These are phyloP conservation scores for Populus hybrid DNA, from an alignment of 441 rosid species.

Conservation along the genomic window DNA sequence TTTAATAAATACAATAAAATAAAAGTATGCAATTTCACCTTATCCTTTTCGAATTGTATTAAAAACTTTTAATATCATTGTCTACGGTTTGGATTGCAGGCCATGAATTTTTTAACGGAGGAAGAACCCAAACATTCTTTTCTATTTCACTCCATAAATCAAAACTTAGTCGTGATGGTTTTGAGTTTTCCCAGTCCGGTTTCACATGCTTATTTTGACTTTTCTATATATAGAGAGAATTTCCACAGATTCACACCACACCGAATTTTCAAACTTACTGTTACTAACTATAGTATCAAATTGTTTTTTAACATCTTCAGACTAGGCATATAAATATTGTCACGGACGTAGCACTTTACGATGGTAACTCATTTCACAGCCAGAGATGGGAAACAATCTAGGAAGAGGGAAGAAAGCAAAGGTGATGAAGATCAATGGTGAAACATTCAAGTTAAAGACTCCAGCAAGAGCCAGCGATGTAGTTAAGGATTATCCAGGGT, in stretches of 20 bases:
- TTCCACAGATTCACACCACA: slow-evolving; percentile 30
- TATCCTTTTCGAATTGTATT: too few relatives aligned
- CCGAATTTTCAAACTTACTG: not conserved
- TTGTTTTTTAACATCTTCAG: not conserved
- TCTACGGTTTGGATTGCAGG: too few relatives aligned
- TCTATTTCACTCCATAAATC: not conserved
- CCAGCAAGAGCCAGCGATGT: slow-evolving; percentile 68
- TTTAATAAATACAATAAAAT: too few relatives aligned
- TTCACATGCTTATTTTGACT: slow-evolving; percentile 12
- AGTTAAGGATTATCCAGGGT: slow-evolving; percentile 59
- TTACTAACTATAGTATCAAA: not conserved
- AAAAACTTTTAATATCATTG: too few relatives aligned
- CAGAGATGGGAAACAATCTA: slow-evolving; percentile 70
- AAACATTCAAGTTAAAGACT: slow-evolving; percentile 65
- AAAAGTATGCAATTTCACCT: too few relatives aligned
- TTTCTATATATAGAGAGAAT: not conserved
- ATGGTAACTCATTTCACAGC: too few relatives aligned
- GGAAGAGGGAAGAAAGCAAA: slow-evolving; percentile 56
- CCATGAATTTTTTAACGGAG: too few relatives aligned
- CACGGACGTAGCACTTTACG: too few relatives aligned
- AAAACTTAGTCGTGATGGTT: not conserved
- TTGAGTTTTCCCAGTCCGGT: slow-evolving; percentile 13
- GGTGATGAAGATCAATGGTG: slow-evolving; percentile 80
- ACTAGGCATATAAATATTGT: not conserved
- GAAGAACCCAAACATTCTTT: not conserved